Evolutionary conservation across 495 filamentous ascomycete species (phyloP).

Genomic region (Aeminium ludgeri): DNA sequence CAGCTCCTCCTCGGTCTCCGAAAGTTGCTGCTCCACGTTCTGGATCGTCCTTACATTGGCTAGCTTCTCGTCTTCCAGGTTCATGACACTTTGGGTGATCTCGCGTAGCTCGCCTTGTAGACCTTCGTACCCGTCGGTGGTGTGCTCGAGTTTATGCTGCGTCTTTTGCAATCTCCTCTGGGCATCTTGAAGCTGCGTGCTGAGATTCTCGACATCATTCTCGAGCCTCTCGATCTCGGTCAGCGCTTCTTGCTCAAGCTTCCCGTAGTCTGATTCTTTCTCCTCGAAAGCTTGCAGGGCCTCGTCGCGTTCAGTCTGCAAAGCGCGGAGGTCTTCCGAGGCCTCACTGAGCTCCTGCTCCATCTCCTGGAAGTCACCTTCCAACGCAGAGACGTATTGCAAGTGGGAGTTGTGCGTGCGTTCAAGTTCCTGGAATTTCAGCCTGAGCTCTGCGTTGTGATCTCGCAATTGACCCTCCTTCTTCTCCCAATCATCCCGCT

Average conservation of each 20-base stretch:
- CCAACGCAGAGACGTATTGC: constrained; percentile 23
- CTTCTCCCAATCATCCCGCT: constrained; percentile 66
- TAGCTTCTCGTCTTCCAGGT: constrained; percentile 65
- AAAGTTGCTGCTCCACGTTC: constrained; percentile 24
- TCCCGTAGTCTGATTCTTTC: constrained; percentile 62
- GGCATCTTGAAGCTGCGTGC: constrained; percentile 9
- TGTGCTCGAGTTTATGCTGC: constrained; percentile 48
- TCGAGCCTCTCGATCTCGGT: constrained; percentile 74
- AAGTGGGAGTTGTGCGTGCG: constrained; percentile 27
- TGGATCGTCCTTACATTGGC: constrained; percentile 22
- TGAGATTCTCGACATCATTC: constrained; percentile 41
- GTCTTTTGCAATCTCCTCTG: constrained; percentile 28
- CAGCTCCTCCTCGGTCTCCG: constrained; percentile 28
- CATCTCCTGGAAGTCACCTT: constrained; percentile 21
- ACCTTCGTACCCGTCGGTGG: constrained; percentile 66
- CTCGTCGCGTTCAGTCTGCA: constrained; percentile 78
- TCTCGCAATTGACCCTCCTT: constrained; percentile 72
- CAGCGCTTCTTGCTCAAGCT: constrained; percentile 61
- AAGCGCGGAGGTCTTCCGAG: constrained; percentile 52
- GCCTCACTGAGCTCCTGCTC: constrained; percentile 22
- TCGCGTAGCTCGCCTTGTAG: constrained; percentile 82
- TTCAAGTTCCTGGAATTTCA: constrained; percentile 46
- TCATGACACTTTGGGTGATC: constrained; percentile 66
- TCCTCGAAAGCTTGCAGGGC: constrained; percentile 61
- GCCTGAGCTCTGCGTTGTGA: constrained; percentile 62